Percentiles rank a stretch among this genome's conserved stretches.
phyloP scores from a whole-genome alignment of 2,329 filamentous ascomycete genomes.

The Scorias spongiosa region DNA sequence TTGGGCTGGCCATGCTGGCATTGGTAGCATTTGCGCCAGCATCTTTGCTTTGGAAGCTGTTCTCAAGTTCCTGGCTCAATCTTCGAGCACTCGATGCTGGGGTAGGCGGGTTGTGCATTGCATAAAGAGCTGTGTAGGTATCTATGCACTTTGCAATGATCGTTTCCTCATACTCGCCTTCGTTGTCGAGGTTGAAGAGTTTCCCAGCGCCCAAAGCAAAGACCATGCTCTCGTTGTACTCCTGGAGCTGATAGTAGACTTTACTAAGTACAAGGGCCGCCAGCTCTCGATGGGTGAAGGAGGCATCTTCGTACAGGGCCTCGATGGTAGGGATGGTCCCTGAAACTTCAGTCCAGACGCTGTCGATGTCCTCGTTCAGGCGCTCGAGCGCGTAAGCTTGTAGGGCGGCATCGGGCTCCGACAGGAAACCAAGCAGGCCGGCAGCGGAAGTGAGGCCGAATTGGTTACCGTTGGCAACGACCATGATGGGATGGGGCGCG shows the following conservation, averaged over 20 bases:
- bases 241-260: slow-evolving; percentile 96
- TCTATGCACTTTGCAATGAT: slow-evolving; percentile 97
- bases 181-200: slow-evolving; percentile 79
- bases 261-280: slow-evolving; percentile 91
- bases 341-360: slow-evolving; percentile 94
- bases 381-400: slow-evolving; percentile 90
- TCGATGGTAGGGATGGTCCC: slow-evolving; percentile 75
- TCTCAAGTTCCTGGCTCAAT: slow-evolving; percentile 54
- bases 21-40: slow-evolving; percentile 52
- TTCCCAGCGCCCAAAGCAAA: slow-evolving; percentile 92
- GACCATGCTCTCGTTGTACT: slow-evolving; percentile 98
- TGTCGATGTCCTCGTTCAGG: slow-evolving; percentile 90
- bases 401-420: slow-evolving; percentile 86
- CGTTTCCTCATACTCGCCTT: slow-evolving; percentile 94
- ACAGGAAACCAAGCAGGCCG: slow-evolving; percentile 86
- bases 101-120: slow-evolving; percentile 40
- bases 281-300: slow-evolving; percentile 83
- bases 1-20: slow-evolving; percentile 63
- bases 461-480: slow-evolving; percentile 38
- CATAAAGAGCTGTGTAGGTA: slow-evolving; percentile 78
- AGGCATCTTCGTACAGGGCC: slow-evolving; percentile 91
- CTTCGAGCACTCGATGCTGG: slow-evolving; percentile 33
- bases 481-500: not conserved
- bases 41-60: slow-evolving; percentile 55
- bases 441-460: slow-evolving; percentile 87